A percentile compares a stretch with the other conserved stretches of the same genome.
phyloP scores from a whole-genome alignment of 75 land plant species.

The Picea glauca region DNA sequence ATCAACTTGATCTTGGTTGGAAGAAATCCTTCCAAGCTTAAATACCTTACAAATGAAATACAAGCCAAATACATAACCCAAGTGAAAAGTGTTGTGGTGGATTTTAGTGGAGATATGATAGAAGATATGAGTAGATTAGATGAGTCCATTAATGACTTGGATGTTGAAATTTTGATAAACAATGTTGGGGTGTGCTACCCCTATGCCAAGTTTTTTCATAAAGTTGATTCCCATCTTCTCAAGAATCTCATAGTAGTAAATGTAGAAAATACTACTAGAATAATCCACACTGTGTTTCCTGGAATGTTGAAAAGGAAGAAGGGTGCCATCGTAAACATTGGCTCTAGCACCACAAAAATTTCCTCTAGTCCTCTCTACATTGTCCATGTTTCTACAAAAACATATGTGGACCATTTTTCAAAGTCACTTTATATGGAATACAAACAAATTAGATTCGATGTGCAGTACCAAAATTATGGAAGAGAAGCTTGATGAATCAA shows the following conservation, averaged over 20 bases:
- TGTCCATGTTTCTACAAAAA: constrained; percentile 88
- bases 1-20: constrained; percentile 62
- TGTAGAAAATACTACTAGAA: no score
- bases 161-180: no score
- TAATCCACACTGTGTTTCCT: no score
- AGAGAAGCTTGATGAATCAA: no score
- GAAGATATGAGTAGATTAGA: constrained; percentile 44
- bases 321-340: constrained; percentile 75
- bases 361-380: constrained; percentile 85
- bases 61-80: constrained; percentile 27
- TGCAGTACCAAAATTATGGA: no score
- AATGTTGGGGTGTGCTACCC: constrained; percentile 41
- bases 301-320: no score
- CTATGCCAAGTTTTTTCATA: constrained; percentile 81
- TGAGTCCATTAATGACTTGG: neutral
- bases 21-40: constrained; percentile 35
- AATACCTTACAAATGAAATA: constrained; percentile 55
- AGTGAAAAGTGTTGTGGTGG: constrained; percentile 61
- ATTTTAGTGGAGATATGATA: constrained; percentile 51
- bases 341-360: constrained; percentile 71
- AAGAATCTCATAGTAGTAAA: no score
- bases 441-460: no score
- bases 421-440: constrained; percentile 7
- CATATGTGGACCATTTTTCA: constrained; percentile 18
- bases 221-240: constrained; percentile 46